Base-by-base conservation (phyloP, 768 basidiomycete species). In the Boletus bicolor region DNA sequence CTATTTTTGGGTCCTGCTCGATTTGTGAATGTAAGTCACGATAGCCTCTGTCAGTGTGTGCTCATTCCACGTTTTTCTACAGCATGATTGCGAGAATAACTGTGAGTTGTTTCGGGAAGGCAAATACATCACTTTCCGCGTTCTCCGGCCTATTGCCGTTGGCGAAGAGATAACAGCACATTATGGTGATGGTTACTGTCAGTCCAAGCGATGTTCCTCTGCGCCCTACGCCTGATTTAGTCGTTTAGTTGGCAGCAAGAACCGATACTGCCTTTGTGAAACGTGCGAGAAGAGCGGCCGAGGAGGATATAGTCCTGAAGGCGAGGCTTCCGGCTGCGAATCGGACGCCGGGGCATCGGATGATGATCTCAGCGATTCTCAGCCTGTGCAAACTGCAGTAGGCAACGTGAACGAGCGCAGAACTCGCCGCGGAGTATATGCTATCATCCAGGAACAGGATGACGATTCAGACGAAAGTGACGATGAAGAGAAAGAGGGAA, bases 11-110 rank as follows among this genome's bases (percentile, higher is more conserved):
- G 91, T 10, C 92, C 91, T 49, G 92, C 91, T 73, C 87, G 91
- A 67, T 93, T 93, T 75, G 91, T 93, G 58, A 93, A 93, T 69
- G 91, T 93, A 72, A 80, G 89, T 74, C 39, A 51, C 60, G 36
- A 21, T 44, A 14, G 26, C 44, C 30, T 53, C 7, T 32, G 44
- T 47, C 42, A 48, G 14, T 32, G 39, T 34, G 17, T 24, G 21
- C 54, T 56, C 21, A 46, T 43, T 48, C 21, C 41, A 32, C 32
- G 46, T 35, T 47, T 49, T 26, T 45, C n/a, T 52, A 60, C 70
- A 92, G 91, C 91, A 93, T 69, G 91, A 93, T 69, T 93, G 91
- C 69, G 83, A 91, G 56, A 89, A 93, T 64, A 93, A 93, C 69
- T 90, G 87, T 49, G 91, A 93, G 64, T 78, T 93, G 52, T 91